A percentile compares a stretch with the other conserved stretches of the same genome.
Conservation (phyloP, 2,329 filamentous ascomycete genomes). For the Talaromyces sp. region DNA sequence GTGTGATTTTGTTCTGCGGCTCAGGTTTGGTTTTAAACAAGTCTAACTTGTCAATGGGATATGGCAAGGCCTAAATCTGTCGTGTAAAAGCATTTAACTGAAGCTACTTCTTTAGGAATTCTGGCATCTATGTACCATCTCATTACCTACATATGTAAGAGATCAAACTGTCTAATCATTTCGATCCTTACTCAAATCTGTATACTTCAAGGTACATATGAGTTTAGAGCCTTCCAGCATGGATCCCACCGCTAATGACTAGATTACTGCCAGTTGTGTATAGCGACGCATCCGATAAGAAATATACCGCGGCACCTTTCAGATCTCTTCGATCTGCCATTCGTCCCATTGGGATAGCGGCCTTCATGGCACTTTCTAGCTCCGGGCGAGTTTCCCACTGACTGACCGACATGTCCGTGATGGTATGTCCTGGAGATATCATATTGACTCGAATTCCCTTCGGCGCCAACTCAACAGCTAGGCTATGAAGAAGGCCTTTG, state of each 20-base stretch:
- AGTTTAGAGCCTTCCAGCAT: neutral
- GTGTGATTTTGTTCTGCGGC: too few species aligned
- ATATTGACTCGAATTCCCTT: constrained; percentile 39
- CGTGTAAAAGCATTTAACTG: neutral
- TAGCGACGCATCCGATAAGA: constrained; percentile 21
- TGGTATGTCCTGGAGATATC: constrained; percentile 36
- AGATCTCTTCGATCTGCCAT: constrained; percentile 27
- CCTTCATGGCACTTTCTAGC: constrained; percentile 20
- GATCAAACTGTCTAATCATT: neutral
- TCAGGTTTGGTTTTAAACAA: too few species aligned
- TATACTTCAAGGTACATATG: neutral
- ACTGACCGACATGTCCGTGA: constrained; percentile 33
- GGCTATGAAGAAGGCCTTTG: constrained; percentile 22
- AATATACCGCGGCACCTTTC: constrained; percentile 31
- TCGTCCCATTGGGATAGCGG: neutral
- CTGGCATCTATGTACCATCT: neutral
- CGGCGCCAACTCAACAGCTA: constrained; percentile 31
- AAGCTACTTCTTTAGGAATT: neutral
- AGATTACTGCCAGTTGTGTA: constrained; percentile 8
- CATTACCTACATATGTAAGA: neutral
- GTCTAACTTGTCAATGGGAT: too few species aligned
- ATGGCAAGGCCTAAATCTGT: too few species aligned
- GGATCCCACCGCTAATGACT: neutral
- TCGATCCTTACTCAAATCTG: neutral
- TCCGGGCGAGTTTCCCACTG: constrained; percentile 33